Conservation (phyloP, 192 early-diverging fungal species). For the Physocladia obscura region DNA sequence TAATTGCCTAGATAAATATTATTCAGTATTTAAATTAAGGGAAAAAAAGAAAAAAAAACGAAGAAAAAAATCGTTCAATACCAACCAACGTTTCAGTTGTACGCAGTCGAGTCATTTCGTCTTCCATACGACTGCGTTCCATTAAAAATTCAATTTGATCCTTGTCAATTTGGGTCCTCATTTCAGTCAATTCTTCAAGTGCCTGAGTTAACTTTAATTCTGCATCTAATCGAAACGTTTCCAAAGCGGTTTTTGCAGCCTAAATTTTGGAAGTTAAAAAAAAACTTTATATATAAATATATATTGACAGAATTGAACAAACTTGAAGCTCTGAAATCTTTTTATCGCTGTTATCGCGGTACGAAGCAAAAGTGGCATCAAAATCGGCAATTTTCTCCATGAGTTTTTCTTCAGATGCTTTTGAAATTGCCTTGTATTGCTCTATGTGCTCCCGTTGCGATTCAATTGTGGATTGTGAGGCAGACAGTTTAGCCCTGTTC, state of each 20-base stretch:
- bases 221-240: background rate
- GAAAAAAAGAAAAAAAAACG: too few relatives aligned
- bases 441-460: constrained; percentile 51
- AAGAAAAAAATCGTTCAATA: too few relatives aligned
- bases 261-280: background rate
- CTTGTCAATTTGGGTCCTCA: constrained; percentile 23
- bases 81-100: background rate
- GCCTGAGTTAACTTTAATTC: constrained; percentile 9
- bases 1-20: background rate
- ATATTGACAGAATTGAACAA: background rate
- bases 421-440: constrained; percentile 59
- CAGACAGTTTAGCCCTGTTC: constrained; percentile 5
- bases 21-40: background rate
- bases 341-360: constrained; percentile 52
- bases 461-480: constrained; percentile 53
- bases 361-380: constrained; percentile 63
- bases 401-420: constrained; percentile 56
- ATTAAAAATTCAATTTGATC: constrained; percentile 27
- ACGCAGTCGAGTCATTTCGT: constrained; percentile 22
- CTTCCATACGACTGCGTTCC: constrained; percentile 23
- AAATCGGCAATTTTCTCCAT: constrained; percentile 41
- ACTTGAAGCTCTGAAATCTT: constrained; percentile 28
- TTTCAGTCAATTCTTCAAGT: constrained; percentile 15
- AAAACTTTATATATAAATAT: too few relatives aligned
- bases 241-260: background rate